Conservation (phyloP, 331 rosid genomes). For the Phaseolus coccineus region DNA sequence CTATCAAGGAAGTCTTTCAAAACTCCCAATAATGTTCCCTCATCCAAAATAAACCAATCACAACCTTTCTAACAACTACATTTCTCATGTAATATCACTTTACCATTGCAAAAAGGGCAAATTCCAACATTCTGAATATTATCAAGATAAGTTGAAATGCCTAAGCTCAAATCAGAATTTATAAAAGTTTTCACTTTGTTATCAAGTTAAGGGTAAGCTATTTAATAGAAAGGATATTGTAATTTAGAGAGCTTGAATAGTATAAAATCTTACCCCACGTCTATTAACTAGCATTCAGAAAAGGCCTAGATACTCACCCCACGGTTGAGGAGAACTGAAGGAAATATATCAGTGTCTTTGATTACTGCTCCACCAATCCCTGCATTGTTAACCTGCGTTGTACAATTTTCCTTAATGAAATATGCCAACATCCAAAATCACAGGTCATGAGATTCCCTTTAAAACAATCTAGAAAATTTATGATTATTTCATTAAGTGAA, state of each 20-base stretch:
- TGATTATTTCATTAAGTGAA: too few species aligned
- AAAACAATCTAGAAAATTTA: background rate
- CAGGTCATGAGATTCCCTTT: background rate
- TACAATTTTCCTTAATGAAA: slow-evolving; percentile 8
- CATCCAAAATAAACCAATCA: background rate
- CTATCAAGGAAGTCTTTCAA: background rate
- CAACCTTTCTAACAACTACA: background rate
- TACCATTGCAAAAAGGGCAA: background rate
- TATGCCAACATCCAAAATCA: background rate
- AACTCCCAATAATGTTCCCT: background rate
- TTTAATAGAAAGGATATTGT: background rate
- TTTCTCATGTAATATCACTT: background rate
- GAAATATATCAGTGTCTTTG: slow-evolving; percentile 2
- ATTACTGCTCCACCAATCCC: slow-evolving; percentile 46
- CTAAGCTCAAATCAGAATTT: background rate
- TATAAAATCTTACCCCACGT: background rate
- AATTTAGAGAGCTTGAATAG: background rate
- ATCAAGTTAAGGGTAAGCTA: background rate
- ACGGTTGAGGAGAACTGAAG: background rate
- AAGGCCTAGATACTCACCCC: slow-evolving; percentile 41
- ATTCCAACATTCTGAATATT: background rate
- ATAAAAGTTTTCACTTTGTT: background rate
- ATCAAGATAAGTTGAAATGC: background rate
- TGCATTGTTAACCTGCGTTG: slow-evolving; percentile 67
- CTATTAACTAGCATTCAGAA: background rate